Percentiles rank a stretch among this genome's conserved stretches.
These are phyloP conservation scores for Cryoendolithus antarcticus DNA, from an alignment of 2,329 filamentous ascomycete species.

Conservation along the genomic window DNA sequence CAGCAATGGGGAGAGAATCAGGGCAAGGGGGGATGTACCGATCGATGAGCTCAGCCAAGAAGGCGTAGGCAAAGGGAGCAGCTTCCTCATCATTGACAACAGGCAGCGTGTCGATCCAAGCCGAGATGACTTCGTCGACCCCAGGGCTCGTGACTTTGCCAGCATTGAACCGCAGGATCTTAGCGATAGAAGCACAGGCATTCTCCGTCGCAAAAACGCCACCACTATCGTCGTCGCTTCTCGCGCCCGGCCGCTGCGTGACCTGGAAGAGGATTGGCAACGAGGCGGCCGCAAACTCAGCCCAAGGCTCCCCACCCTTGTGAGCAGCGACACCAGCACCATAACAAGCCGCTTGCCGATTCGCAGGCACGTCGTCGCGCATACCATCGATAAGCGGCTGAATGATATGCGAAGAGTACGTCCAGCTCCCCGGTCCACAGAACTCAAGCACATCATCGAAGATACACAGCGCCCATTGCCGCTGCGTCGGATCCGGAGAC, in stretches of 20 bases:
- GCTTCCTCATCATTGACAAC: slow-evolving; percentile 94
- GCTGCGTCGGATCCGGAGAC: slow-evolving; percentile 73
- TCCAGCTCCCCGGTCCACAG: slow-evolving; percentile 77
- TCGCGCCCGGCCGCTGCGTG: slow-evolving; percentile 65
- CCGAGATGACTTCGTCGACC: slow-evolving; percentile 60
- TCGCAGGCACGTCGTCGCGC: slow-evolving; percentile 73
- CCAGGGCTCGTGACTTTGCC: slow-evolving; percentile 54
- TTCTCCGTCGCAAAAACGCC: slow-evolving; percentile 79
- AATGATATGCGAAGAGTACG: slow-evolving; percentile 75
- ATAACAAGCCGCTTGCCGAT: slow-evolving; percentile 90
- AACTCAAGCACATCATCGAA: slow-evolving; percentile 98
- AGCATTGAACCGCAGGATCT: slow-evolving; percentile 85
- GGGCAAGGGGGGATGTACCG: slow-evolving; percentile 56
- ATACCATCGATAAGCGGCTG: slow-evolving; percentile 79
- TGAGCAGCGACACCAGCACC: slow-evolving; percentile 92
- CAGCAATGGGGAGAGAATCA: not conserved
- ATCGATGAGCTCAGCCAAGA: slow-evolving; percentile 80
- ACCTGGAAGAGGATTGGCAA: slow-evolving; percentile 76
- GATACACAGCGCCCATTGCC: slow-evolving; percentile 98
- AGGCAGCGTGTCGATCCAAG: slow-evolving; percentile 84
- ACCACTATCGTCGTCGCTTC: slow-evolving; percentile 73
- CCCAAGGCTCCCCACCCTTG: slow-evolving; percentile 76
- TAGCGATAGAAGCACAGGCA: slow-evolving; percentile 88
- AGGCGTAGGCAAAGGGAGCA: slow-evolving; percentile 88
- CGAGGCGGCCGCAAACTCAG: slow-evolving; percentile 70